Percentiles rank a stretch among this genome's conserved stretches.
Evolutionary conservation across 2,329 filamentous ascomycete genomes (phyloP).

Genomic region (Aspergillus sp.): DNA sequence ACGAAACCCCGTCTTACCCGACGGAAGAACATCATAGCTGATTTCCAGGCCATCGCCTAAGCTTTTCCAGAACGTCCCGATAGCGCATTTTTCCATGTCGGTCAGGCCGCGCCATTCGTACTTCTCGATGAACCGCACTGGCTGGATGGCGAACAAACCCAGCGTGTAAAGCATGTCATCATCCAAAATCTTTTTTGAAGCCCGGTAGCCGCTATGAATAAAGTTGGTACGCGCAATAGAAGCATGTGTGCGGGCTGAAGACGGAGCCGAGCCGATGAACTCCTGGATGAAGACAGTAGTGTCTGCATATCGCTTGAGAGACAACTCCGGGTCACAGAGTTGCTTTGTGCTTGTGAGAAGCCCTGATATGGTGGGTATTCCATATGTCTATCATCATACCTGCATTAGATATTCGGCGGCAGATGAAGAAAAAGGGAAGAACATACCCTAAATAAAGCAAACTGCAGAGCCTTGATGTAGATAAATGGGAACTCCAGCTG

Average conservation of each 20-base stretch:
- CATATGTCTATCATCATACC: constrained; percentile 49
- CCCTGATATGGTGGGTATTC: constrained; percentile 55
- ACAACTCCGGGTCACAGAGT: constrained; percentile 46
- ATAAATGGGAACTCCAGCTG: constrained; percentile 58
- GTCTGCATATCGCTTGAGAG: constrained; percentile 55
- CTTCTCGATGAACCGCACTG: constrained; percentile 59
- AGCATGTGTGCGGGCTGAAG: constrained; percentile 46
- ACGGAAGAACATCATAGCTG: constrained; percentile 47
- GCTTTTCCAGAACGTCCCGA: constrained; percentile 69
- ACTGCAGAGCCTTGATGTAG: constrained; percentile 53
- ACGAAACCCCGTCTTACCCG: constrained; percentile 40
- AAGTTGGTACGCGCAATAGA: constrained; percentile 65
- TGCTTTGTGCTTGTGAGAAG: constrained; percentile 53
- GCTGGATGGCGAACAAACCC: constrained; percentile 64
- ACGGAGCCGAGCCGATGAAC: constrained; percentile 45
- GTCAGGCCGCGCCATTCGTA: constrained; percentile 71
- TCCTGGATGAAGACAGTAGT: constrained; percentile 52
- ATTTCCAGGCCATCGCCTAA: constrained; percentile 71
- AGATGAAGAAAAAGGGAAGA: background rate
- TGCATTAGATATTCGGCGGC: constrained; percentile 2
- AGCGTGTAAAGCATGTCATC: constrained; percentile 67
- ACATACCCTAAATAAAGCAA: constrained; percentile 58
- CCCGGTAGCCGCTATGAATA: constrained; percentile 59
- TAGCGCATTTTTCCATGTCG: constrained; percentile 66
- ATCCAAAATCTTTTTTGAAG: constrained; percentile 59